These are phyloP conservation scores for Gomphus bonarii DNA, from an alignment of 1,284 basidiomycete species.

Conservation along the genomic window DNA sequence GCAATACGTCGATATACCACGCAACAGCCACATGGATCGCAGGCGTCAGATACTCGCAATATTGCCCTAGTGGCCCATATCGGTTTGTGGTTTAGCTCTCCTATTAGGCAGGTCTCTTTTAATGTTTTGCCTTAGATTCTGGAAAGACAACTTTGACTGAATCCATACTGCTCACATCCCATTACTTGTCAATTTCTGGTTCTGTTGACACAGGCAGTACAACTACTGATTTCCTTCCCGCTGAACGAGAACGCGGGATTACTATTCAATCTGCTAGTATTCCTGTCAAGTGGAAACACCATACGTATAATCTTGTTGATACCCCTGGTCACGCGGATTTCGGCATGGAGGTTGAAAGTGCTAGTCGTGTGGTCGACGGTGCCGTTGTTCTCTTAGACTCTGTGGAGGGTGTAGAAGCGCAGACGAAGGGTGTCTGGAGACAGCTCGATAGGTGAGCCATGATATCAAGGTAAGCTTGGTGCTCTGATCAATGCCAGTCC, in stretches of 20 bases:
- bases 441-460: conserved; percentile 68
- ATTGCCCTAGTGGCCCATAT: conserved; percentile 81
- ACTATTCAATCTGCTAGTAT: conserved; percentile 90
- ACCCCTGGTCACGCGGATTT: conserved; percentile 91
- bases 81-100: conserved; percentile 29
- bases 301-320: conserved; percentile 81
- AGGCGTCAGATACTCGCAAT: conserved; percentile 45
- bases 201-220: conserved; percentile 86
- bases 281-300: conserved; percentile 79
- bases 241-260: conserved; percentile 82
- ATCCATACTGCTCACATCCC: conserved; percentile 70
- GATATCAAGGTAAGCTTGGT: conserved; percentile 17
- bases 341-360: conserved; percentile 90
- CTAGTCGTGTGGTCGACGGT: conserved; percentile 82
- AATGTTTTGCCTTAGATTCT: conserved; percentile 40
- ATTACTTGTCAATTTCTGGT: conserved; percentile 63
- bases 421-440: conserved; percentile 82
- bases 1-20: background rate
- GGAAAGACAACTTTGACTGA: conserved; percentile 89
- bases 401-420: conserved; percentile 85
- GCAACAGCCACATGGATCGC: conserved; percentile 10
- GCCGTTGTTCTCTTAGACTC: conserved; percentile 83
- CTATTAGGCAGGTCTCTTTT: conserved; percentile 1
- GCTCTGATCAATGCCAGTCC: background rate
- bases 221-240: conserved; percentile 84